Conservation (phyloP, 164 flowering plant species). For the Nelumbo lutea region DNA sequence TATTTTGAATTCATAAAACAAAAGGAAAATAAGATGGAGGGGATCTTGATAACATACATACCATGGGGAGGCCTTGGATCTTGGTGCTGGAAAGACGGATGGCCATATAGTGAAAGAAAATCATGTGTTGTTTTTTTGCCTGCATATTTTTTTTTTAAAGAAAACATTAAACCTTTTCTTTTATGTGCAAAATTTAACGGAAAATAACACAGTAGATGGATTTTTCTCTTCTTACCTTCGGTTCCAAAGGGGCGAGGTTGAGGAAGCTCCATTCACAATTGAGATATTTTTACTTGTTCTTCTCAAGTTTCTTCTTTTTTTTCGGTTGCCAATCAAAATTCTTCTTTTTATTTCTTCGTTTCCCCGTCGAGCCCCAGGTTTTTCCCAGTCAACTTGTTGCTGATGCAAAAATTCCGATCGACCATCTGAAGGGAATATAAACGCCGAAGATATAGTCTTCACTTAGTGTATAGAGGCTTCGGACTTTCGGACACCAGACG, state of each 20-base stretch:
- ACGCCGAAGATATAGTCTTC: neutral
- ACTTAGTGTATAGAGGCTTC: neutral
- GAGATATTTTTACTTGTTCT: neutral
- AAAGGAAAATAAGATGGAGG: neutral
- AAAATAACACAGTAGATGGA: neutral
- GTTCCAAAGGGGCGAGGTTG: conserved; percentile 61
- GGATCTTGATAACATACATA: conserved; percentile 18
- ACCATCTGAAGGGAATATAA: neutral
- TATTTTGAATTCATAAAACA: too few relatives aligned
- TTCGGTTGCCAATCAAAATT: too few relatives aligned
- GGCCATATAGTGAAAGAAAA: conserved; percentile 71
- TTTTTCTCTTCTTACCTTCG: conserved; percentile 39
- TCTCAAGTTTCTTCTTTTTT: neutral
- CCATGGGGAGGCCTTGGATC: conserved; percentile 81
- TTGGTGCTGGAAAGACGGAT: conserved; percentile 51
- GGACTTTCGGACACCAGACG: neutral
- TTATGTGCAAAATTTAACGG: neutral
- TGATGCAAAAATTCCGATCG: neutral
- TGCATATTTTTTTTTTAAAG: conserved; percentile 12
- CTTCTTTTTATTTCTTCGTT: neutral
- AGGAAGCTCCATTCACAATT: conserved; percentile 71
- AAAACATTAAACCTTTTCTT: neutral
- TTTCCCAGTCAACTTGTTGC: conserved; percentile 5
- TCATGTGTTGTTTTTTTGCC: conserved; percentile 75
- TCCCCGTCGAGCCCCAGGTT: neutral